Percentiles rank a stretch among this genome's conserved stretches.
These are phyloP conservation scores for Halenospora varia DNA, from an alignment of 495 filamentous ascomycete species.

Conservation along the genomic window DNA sequence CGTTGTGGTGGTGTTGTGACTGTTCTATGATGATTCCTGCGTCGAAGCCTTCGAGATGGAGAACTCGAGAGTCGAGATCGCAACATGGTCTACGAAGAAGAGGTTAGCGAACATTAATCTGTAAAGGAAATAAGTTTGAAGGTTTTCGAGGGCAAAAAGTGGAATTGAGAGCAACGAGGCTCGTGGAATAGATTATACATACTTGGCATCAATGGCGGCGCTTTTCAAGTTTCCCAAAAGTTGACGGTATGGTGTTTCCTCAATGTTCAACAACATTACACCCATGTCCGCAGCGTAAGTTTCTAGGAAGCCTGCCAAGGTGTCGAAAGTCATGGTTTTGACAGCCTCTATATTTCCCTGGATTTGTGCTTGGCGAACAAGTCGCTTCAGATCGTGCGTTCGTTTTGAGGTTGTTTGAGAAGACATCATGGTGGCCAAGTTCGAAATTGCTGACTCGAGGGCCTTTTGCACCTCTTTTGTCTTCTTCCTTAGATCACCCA, in stretches of 20 bases:
- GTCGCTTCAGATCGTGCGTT: conserved; percentile 27
- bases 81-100: conserved; percentile 4
- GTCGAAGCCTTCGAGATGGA: conserved; percentile 12
- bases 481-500: conserved; percentile 7
- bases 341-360: conserved; percentile 24
- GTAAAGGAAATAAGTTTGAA: too few relatives aligned
- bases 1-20: conserved; percentile 6
- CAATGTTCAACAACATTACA: conserved; percentile 26
- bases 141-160: too few relatives aligned
- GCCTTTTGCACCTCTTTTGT: conserved; percentile 3
- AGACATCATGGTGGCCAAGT: conserved; percentile 25
- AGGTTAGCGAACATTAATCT: neutral
- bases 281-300: conserved; percentile 26
- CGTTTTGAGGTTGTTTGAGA: conserved; percentile 27
- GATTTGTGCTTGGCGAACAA: conserved; percentile 23
- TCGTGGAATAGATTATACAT: neutral
- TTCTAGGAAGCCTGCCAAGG: conserved; percentile 22
- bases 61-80: conserved; percentile 12
- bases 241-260: conserved; percentile 6
- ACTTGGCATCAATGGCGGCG: conserved; percentile 1
- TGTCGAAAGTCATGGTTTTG: conserved; percentile 26
- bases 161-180: too few relatives aligned
- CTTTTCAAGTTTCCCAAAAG: conserved; percentile 5
- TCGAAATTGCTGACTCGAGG: conserved; percentile 15
- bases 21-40: conserved; percentile 15